Evolutionary conservation across 768 basidiomycete species (phyloP), one percentile per base, ranked within the genome.

Genomic region (Russula sp.): DNA sequence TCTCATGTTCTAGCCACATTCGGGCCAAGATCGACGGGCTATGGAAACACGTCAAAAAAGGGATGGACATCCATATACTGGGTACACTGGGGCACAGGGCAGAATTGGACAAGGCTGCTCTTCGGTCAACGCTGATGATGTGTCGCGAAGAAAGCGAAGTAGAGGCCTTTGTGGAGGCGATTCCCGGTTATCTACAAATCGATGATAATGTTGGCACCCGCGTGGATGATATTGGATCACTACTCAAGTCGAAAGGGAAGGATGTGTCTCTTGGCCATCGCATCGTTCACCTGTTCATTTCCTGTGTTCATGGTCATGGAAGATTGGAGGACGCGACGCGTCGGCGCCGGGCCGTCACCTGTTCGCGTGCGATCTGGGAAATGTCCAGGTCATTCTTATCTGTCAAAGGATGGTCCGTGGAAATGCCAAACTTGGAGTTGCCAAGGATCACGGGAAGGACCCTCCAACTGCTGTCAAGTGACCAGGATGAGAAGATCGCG

Each of bases 341-440:
- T 16, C 41, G 54, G 20, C 63, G 50, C 18, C 63, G 63, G n/a
- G 59, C 60, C 3, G 38, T 62, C 42, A 56, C 47, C 14, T 64
- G 63, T 16, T 16, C 50, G n/a, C 53, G 45, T 18, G 63, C 54
- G 7, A 20, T 63, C 55, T 41, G 48, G 42, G 54, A 61, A 29
- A 36, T 64, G 13, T 55, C 54, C 22, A 56, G 11, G 18, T 52
- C 60, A 18, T 56, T 32, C 18, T 38, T 63, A 39, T 49, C 61
- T 18, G 8, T 34, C 7, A 18, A 36, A 6, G 41, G 22, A 3
- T 6, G 25, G 34, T n/a, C 14, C 14, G n/a, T n/a, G n/a, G n/a
- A n/a, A n/a, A n/a, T n/a, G n/a, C n/a, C n/a, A n/a, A n/a, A n/a
- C n/a, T n/a, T n/a, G n/a, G n/a, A n/a, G n/a, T n/a, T n/a, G n/a